Evolutionary conservation across 768 basidiomycete species (phyloP).

Genomic region (Mycena floridula): DNA sequence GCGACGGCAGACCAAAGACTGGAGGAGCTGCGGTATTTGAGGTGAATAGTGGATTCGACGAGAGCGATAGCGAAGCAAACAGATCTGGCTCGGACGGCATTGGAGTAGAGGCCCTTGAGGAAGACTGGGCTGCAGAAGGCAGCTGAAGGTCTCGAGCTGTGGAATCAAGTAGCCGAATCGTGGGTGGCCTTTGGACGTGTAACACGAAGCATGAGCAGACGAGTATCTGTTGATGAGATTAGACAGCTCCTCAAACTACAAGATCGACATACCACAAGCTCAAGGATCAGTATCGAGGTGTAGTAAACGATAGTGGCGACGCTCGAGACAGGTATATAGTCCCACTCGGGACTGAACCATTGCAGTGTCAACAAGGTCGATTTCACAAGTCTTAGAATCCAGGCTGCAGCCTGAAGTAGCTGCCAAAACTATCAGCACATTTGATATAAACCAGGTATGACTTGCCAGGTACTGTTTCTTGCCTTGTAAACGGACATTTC

Average conservation of each 20-base stretch:
- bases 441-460: conserved; percentile 4
- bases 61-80: conserved; percentile 56
- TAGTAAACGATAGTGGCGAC: conserved; percentile 31
- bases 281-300: conserved; percentile 48
- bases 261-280: conserved; percentile 45
- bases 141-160: conserved; percentile 38
- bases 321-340: conserved; percentile 28
- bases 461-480: conserved; percentile 60
- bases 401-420: no score
- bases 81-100: conserved; percentile 31
- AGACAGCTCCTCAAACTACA: no score
- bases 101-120: conserved; percentile 13
- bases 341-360: conserved; percentile 33
- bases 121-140: conserved; percentile 15
- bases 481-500: conserved; percentile 62
- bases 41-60: conserved; percentile 53
- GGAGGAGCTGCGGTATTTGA: conserved; percentile 28
- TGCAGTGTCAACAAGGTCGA: conserved; percentile 37
- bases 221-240: conserved; percentile 41
- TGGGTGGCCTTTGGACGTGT: conserved; percentile 61
- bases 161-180: conserved; percentile 64
- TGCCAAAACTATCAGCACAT: neutral
- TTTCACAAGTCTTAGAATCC: conserved; percentile 47
- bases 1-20: conserved; percentile 68
- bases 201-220: conserved; percentile 47